These are phyloP conservation scores for Colletotrichum karsti DNA, from an alignment of 2,329 filamentous ascomycete species.

Conservation along the genomic window DNA sequence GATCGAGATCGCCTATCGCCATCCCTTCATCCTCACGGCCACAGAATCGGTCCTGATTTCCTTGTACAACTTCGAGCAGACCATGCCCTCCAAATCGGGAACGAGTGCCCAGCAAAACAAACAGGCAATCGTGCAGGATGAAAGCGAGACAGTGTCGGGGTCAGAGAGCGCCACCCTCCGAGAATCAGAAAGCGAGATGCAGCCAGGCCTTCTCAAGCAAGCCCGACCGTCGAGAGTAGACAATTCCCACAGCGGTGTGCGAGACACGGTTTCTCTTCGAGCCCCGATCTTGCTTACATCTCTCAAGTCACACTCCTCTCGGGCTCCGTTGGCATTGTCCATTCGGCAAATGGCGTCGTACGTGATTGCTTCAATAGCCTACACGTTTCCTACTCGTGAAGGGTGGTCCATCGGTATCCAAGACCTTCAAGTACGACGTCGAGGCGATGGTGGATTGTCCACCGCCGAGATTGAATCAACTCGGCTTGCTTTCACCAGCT, in stretches of 20 bases:
- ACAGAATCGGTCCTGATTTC: constrained; percentile 79
- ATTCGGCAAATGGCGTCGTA: constrained; percentile 72
- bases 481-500: constrained; percentile 48
- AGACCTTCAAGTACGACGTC: constrained; percentile 73
- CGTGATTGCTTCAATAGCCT: constrained; percentile 85
- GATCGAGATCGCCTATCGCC: constrained; percentile 74
- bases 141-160: constrained; percentile 3
- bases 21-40: constrained; percentile 82
- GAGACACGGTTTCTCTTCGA: constrained; percentile 24
- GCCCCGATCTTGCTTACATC: constrained; percentile 75
- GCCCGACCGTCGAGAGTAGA: not conserved
- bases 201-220: not conserved
- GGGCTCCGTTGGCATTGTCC: constrained; percentile 82
- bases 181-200: constrained; percentile 10
- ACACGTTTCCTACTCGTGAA: constrained; percentile 79
- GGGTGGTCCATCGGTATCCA: constrained; percentile 95
- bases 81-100: not conserved
- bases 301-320: constrained; percentile 81
- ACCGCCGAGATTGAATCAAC: constrained; percentile 45
- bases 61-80: constrained; percentile 71
- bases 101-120: not conserved
- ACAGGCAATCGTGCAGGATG: not conserved
- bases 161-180: constrained; percentile 9
- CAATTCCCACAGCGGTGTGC: not conserved
- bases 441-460: constrained; percentile 14